Conservation (phyloP, 352 stramenopile genomes). For the Aphanomyces stellatus region DNA sequence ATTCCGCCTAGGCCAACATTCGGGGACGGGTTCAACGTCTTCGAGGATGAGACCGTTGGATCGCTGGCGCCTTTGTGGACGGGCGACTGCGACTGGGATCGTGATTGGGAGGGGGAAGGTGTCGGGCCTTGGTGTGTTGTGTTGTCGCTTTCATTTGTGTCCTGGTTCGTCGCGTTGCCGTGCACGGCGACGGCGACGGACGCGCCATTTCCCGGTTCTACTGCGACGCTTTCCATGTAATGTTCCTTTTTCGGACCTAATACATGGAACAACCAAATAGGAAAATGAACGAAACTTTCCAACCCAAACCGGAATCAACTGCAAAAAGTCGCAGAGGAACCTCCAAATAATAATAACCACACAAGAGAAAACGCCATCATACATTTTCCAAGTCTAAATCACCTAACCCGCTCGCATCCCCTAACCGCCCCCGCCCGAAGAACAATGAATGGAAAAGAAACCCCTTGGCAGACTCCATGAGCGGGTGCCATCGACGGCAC, state of each 20-base stretch:
- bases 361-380: slow-evolving; percentile 16
- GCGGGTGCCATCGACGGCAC: neutral
- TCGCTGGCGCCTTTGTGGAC: neutral
- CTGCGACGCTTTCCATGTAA: slow-evolving; percentile 9
- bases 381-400: slow-evolving; percentile 17
- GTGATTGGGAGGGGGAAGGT: neutral
- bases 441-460: slow-evolving; percentile 15
- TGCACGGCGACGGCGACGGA: neutral
- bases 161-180: neutral
- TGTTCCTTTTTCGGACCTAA: slow-evolving; percentile 13
- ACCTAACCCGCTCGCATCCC: neutral
- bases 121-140: neutral
- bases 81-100: neutral
- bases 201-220: neutral
- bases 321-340: slow-evolving; percentile 13
- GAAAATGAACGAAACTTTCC: slow-evolving; percentile 21
- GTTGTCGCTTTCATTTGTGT: neutral
- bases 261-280: slow-evolving; percentile 22
- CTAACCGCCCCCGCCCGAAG: neutral
- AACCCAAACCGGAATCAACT: slow-evolving; percentile 3
- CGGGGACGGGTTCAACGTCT: neutral
- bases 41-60: neutral
- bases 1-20: neutral
- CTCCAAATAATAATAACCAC: slow-evolving; percentile 11
- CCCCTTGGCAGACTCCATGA: neutral